Percentiles rank a stretch among this genome's conserved stretches.
Conservation (phyloP, 2,329 filamentous ascomycete genomes). For the Alternaria arbusti region DNA sequence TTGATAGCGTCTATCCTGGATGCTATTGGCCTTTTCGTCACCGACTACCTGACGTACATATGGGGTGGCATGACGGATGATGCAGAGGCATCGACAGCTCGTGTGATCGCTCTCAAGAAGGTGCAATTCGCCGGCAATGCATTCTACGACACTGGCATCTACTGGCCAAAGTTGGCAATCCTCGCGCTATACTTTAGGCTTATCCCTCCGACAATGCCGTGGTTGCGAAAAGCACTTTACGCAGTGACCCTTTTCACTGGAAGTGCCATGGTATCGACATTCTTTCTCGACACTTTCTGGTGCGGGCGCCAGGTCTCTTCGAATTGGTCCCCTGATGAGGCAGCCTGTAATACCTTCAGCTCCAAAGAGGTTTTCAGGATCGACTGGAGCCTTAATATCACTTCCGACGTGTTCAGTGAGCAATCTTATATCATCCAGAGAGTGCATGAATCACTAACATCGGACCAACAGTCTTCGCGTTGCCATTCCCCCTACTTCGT, state of each 20-base stretch:
- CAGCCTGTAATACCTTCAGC: conserved; percentile 23
- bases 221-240: conserved; percentile 20
- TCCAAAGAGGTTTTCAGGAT: conserved; percentile 28
- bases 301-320: conserved; percentile 22
- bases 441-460: neutral
- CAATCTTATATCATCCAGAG: neutral
- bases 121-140: conserved; percentile 26
- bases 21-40: conserved; percentile 23
- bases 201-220: conserved; percentile 25
- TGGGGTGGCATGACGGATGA: conserved; percentile 26
- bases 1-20: conserved; percentile 24
- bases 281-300: conserved; percentile 28
- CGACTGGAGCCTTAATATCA: conserved; percentile 21
- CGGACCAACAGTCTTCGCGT: conserved; percentile 17
- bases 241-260: conserved; percentile 12
- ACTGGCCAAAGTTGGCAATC: conserved; percentile 24
- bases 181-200: conserved; percentile 23
- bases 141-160: conserved; percentile 29
- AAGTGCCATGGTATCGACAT: conserved; percentile 20
- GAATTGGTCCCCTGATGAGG: conserved; percentile 27
- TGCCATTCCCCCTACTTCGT: conserved; percentile 33
- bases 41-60: conserved; percentile 27
- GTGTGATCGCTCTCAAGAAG: conserved; percentile 23
- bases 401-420: conserved; percentile 21
- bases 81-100: conserved; percentile 11